These are phyloP conservation scores for Arctium minus DNA, from an alignment of 129 eudicot species.

Conservation along the genomic window DNA sequence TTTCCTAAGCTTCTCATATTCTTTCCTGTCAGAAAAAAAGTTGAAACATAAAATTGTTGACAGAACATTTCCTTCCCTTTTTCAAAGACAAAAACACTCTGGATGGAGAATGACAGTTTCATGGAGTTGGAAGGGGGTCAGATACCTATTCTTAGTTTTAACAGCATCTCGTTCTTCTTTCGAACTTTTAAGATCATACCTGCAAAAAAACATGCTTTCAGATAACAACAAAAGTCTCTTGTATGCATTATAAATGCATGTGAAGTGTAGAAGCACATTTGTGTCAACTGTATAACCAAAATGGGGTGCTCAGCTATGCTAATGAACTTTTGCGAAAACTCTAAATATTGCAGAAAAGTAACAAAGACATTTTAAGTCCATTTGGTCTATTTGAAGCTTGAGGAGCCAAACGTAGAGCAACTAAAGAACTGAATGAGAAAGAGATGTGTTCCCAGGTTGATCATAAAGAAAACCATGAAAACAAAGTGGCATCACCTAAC, in stretches of 20 bases:
- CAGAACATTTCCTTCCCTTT: neutral
- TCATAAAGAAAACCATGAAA: neutral
- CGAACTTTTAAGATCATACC: slow-evolving; percentile 67
- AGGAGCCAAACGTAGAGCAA: neutral
- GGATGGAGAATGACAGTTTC: neutral
- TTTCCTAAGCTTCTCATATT: slow-evolving; percentile 42
- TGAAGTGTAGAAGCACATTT: neutral
- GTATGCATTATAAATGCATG: slow-evolving; percentile 7
- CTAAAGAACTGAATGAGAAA: neutral
- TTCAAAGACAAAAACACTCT: no score
- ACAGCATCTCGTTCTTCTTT: slow-evolving; percentile 54
- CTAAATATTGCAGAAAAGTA: neutral
- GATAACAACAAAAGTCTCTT: neutral
- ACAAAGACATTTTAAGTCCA: neutral
- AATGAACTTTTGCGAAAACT: neutral
- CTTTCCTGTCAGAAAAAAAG: slow-evolving; percentile 40
- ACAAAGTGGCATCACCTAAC: neutral
- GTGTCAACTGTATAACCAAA: neutral
- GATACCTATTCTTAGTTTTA: slow-evolving; percentile 50
- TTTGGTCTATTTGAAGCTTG: neutral
- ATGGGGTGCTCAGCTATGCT: neutral
- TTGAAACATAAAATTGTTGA: neutral
- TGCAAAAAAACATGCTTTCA: slow-evolving; percentile 20
- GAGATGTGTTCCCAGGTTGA: neutral
- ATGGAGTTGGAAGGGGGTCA: neutral